Conservation (phyloP, 2,329 filamentous ascomycete species). For the Harringtonia lauricola region DNA sequence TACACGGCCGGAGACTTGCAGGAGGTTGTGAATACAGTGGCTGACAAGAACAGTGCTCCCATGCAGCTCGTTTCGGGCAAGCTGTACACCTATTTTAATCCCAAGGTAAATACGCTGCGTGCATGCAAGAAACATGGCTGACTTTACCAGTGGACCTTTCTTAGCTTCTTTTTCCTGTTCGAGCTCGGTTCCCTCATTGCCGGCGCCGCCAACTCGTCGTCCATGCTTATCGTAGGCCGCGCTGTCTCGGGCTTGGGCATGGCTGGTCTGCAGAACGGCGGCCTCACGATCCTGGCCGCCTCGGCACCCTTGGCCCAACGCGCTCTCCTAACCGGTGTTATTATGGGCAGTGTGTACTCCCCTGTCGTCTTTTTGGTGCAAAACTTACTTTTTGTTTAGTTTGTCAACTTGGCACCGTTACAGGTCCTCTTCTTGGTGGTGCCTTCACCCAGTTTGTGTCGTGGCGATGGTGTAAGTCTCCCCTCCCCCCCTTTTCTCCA, state of each 20-base stretch:
- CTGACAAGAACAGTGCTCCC: conserved; percentile 24
- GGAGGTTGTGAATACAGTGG: too few relatives aligned
- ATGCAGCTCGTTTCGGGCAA: conserved; percentile 41
- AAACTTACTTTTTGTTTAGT: conserved; percentile 10
- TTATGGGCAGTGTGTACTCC: conserved; percentile 11
- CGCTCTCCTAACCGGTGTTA: conserved; percentile 16
- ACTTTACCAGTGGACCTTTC: conserved; percentile 22
- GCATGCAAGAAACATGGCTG: background rate
- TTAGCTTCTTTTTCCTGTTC: conserved; percentile 35
- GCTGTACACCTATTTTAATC: conserved; percentile 31
- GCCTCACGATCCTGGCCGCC: conserved; percentile 36
- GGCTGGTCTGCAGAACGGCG: conserved; percentile 40
- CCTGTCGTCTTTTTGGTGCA: background rate
- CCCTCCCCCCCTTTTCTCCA: background rate
- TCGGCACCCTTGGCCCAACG: conserved; percentile 28
- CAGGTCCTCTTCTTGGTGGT: conserved; percentile 36
- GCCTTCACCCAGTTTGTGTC: conserved; percentile 25
- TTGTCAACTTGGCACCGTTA: conserved; percentile 30
- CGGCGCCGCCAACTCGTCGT: conserved; percentile 32
- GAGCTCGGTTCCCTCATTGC: conserved; percentile 45
- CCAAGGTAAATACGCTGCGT: conserved; percentile 25
- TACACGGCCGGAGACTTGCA: too few relatives aligned
- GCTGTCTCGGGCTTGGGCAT: conserved; percentile 41
- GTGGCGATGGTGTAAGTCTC: conserved; percentile 31
- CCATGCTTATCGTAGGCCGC: conserved; percentile 43